phyloP scores from a whole-genome alignment of 2,329 filamentous ascomycete genomes.

The Graphiopsis chlorocephala region DNA sequence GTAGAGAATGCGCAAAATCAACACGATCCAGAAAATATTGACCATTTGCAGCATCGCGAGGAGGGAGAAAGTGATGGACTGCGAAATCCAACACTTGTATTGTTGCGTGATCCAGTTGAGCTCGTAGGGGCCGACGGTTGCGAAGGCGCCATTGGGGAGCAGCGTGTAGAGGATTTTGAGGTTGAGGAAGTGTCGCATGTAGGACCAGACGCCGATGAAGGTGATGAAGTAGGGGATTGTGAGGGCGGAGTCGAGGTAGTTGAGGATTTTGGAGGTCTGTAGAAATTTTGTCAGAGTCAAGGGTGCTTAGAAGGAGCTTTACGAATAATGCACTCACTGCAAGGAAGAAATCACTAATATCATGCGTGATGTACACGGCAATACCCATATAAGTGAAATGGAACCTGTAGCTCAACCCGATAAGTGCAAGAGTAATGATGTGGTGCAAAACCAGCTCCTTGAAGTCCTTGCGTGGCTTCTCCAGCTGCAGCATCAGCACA shows the following conservation, averaged over 20 bases:
- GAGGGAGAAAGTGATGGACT: slow-evolving; percentile 64
- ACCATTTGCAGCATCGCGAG: slow-evolving; percentile 68
- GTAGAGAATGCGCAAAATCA: slow-evolving; percentile 72
- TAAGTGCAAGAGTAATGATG: slow-evolving; percentile 80
- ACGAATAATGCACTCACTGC: slow-evolving; percentile 59
- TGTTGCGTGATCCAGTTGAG: slow-evolving; percentile 73
- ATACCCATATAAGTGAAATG: slow-evolving; percentile 95
- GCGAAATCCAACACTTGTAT: slow-evolving; percentile 71
- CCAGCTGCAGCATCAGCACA: slow-evolving; percentile 78
- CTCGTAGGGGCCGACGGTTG: slow-evolving; percentile 70
- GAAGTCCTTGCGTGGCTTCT: slow-evolving; percentile 93
- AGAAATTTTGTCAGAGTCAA: neutral
- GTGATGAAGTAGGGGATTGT: slow-evolving; percentile 80
- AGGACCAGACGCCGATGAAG: slow-evolving; percentile 83
- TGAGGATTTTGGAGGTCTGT: slow-evolving; percentile 87
- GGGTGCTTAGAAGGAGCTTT: neutral
- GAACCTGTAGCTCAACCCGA: slow-evolving; percentile 85
- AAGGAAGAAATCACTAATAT: slow-evolving; percentile 93
- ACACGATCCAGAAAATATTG: slow-evolving; percentile 79
- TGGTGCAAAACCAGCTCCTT: slow-evolving; percentile 91
- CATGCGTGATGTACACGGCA: slow-evolving; percentile 90
- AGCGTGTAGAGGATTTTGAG: slow-evolving; percentile 72
- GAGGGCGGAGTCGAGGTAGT: slow-evolving; percentile 78
- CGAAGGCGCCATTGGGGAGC: slow-evolving; percentile 63
- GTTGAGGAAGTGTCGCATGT: slow-evolving; percentile 84